These are phyloP conservation scores for Reutealis trisperma DNA, from an alignment of 345 rosid species.

Conservation along the genomic window DNA sequence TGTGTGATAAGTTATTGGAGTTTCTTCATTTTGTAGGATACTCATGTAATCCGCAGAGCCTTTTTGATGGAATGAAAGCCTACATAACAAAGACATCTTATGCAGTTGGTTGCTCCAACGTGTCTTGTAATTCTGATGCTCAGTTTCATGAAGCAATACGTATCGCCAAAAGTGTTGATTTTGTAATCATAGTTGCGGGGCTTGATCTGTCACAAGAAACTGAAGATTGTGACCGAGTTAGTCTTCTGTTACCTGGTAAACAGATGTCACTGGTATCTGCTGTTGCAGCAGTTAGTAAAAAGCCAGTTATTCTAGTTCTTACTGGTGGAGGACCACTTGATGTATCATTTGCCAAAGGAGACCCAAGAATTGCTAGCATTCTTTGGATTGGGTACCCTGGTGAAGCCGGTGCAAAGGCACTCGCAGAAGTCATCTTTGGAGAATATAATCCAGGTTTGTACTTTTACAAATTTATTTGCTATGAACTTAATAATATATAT, in stretches of 20 bases:
- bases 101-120: constrained; percentile 66
- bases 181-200: constrained; percentile 71
- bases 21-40: constrained; percentile 46
- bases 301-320: constrained; percentile 78
- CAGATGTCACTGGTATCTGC: constrained; percentile 69
- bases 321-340: constrained; percentile 96
- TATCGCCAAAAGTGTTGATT: constrained; percentile 58
- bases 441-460: constrained; percentile 82
- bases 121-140: constrained; percentile 53
- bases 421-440: constrained; percentile 79
- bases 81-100: constrained; percentile 46
- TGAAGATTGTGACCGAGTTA: constrained; percentile 78
- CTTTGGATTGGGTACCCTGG: constrained; percentile 95
- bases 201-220: constrained; percentile 85
- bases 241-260: constrained; percentile 88
- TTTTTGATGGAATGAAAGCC: constrained; percentile 52
- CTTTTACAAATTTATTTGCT: background rate
- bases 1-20: background rate
- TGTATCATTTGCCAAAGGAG: constrained; percentile 65
- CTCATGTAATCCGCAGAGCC: constrained; percentile 68
- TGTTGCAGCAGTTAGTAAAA: constrained; percentile 59
- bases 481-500: too few species aligned
- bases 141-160: constrained; percentile 58
- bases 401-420: constrained; percentile 85
- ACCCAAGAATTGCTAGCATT: constrained; percentile 66